Evolutionary conservation across 1,284 basidiomycete species (phyloP).

Genomic region (Vanrija sp.): DNA sequence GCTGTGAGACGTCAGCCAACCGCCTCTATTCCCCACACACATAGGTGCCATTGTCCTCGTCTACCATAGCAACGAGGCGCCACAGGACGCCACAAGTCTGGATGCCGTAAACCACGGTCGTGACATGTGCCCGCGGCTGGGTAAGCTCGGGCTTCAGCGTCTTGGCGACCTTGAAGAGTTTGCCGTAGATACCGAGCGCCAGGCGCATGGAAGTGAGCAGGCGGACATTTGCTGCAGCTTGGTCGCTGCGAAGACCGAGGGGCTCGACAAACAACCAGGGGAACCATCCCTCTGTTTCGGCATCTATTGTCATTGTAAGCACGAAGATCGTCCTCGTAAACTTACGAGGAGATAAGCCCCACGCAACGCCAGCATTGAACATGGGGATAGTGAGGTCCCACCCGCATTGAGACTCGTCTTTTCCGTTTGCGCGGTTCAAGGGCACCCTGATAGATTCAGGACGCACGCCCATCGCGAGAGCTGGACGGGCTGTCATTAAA

Average conservation of each 20-base stretch:
- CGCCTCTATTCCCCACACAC: neutral
- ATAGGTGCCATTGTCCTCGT: neutral
- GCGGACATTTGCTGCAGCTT: neutral
- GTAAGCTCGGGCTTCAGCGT: too few relatives aligned
- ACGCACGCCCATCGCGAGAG: too few relatives aligned
- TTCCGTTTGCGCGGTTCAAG: too few relatives aligned
- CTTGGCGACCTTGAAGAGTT: neutral
- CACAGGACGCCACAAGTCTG: slow-evolving; percentile 4
- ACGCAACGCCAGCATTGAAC: neutral
- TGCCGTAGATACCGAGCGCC: slow-evolving; percentile 3
- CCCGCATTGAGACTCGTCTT: too few relatives aligned
- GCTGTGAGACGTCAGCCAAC: neutral
- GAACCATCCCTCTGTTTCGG: slow-evolving; percentile 7
- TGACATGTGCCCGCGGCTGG: neutral
- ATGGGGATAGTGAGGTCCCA: too few relatives aligned
- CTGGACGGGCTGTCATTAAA: too few relatives aligned
- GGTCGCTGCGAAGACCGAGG: neutral
- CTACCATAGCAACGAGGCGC: slow-evolving; percentile 4
- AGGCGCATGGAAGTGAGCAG: slow-evolving; percentile 8
- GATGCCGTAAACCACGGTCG: slow-evolving; percentile 1
- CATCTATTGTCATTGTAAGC: slow-evolving; percentile 1
- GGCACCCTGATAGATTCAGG: too few relatives aligned
- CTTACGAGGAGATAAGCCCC: slow-evolving; percentile 3
- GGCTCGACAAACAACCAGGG: slow-evolving; percentile 12
- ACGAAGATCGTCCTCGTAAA: neutral